Base-by-base conservation (phyloP, 257 asterid genomes). In the Striga asiatica region DNA sequence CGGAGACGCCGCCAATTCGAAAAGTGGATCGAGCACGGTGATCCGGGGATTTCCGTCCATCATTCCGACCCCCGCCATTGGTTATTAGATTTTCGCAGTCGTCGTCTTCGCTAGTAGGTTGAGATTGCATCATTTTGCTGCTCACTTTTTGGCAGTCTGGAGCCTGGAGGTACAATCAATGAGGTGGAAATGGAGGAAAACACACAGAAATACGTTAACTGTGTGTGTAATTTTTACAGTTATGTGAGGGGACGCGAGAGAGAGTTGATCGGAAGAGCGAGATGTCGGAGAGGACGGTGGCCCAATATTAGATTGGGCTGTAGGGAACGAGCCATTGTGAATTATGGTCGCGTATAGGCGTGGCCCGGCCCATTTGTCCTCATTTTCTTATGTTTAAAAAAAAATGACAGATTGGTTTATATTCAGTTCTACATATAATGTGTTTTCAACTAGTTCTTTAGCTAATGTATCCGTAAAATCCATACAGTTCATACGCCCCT, bases 61-160 rank as follows among this genome's bases (percentile, higher is more conserved):
- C 69, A 64, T 61, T 55, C 2, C 57, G 50, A 53, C 76, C 60
- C 49, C 74, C 82, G 46, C 78, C 76, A 54, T 77, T 83, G 9
- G 74, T 64, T 60, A 92, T 74, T 50, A 92, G 84, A 50, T 71
- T 73, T 52, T 65, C 79, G 3, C 66, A 89, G 60, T 92, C 97
- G 48, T 81, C 97, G 68, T 92, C 95, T 39, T 92, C 93, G 55
- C 88, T 95, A 11, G 95, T 79, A 18, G 81, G 67, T 35, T 78
- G 79, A 9, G 79, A 65, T 13, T 84, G 85, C 83, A 81, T 78
- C 68, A 32, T 62, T 62, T 18, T 6, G 19, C 6, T 22, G 19
- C 23, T 2, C 32, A 16, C 5, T 49, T 23, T 23, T 1, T 12
- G n/a, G 12, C 17, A n/a, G 1, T 11, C 46, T 3, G 8, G n/a